A percentile compares a stretch with the other conserved stretches of the same genome.
Conservation (phyloP, 768 basidiomycete genomes). For the Lactarius hengduanensis region DNA sequence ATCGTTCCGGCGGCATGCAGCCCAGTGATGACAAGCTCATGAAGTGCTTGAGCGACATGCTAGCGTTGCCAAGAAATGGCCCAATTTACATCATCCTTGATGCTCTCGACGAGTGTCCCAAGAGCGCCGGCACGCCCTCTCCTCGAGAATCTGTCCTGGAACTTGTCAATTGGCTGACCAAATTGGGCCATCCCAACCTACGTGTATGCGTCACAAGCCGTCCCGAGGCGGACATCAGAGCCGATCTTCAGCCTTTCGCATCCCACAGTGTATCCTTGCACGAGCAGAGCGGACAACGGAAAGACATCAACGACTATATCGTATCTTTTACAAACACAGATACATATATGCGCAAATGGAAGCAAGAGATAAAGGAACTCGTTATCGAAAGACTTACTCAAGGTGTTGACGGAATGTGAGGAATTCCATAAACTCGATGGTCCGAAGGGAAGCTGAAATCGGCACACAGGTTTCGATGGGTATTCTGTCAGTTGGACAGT, state of each 20-base stretch:
- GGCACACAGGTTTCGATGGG: background rate
- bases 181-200: background rate
- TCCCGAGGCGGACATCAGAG: background rate
- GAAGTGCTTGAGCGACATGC: background rate
- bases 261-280: background rate
- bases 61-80: background rate
- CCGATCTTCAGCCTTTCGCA: background rate
- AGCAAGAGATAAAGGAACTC: no score
- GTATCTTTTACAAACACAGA: background rate
- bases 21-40: background rate
- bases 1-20: background rate
- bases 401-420: background rate
- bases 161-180: background rate
- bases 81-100: background rate
- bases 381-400: no score
- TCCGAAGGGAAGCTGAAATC: background rate
- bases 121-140: background rate
- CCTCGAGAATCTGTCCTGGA: constrained; percentile 1
- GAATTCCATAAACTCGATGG: background rate
- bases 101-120: background rate
- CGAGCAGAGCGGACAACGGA: background rate
- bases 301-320: background rate
- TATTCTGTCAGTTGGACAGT: background rate
- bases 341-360: no score
- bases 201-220: background rate